These are phyloP conservation scores for Plasmodium billcollinsi DNA, from an alignment of 169 alveolate genomes.

Conservation along the genomic window DNA sequence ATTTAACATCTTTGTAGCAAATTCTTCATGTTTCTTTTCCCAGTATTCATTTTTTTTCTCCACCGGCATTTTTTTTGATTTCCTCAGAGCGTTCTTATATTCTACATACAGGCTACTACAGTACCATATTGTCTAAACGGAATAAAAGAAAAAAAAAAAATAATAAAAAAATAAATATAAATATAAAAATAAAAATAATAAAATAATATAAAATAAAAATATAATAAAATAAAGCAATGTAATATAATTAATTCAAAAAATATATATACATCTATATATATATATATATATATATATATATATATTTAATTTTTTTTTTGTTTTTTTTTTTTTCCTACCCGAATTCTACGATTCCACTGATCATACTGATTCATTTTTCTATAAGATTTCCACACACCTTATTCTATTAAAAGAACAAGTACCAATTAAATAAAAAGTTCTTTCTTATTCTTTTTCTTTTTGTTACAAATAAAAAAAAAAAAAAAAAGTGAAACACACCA, in stretches of 20 bases:
- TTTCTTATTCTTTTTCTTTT: background rate
- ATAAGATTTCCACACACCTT: background rate
- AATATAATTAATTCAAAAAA: too few species aligned
- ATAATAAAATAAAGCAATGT: too few species aligned
- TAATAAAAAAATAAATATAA: too few species aligned
- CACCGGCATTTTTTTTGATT: constrained; percentile 85
- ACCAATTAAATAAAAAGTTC: background rate
- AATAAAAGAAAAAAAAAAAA: constrained; percentile 2
- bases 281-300: constrained; percentile 5
- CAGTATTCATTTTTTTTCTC: constrained; percentile 88
- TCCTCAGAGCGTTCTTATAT: constrained; percentile 87
- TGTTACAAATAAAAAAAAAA: background rate
- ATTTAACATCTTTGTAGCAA: constrained; percentile 90
- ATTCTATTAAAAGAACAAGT: constrained; percentile 1
- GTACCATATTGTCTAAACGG: constrained; percentile 87
- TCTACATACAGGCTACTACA: constrained; percentile 89
- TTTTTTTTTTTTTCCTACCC: constrained; percentile 17
- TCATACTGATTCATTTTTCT: constrained; percentile 69
- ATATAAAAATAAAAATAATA: too few species aligned
- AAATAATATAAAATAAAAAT: too few species aligned
- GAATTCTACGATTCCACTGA: constrained; percentile 65
- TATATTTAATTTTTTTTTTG: background rate
- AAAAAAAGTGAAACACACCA: constrained; percentile 15
- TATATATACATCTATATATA: too few species aligned
- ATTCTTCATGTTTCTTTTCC: constrained; percentile 91